Base-by-base conservation (phyloP, 148 eudicot genomes). In the Camellia sinensis region DNA sequence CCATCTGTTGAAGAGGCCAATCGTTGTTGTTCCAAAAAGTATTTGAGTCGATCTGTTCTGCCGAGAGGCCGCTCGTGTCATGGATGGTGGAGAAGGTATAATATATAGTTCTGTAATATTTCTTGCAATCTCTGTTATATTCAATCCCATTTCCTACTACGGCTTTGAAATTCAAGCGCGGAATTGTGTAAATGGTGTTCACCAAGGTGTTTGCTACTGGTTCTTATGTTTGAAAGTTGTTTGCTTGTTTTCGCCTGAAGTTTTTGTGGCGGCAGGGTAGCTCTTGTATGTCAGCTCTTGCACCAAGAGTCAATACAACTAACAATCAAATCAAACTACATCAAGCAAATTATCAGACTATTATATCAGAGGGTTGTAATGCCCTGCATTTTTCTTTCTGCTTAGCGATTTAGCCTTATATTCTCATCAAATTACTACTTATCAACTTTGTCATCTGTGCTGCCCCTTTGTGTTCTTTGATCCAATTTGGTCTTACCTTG, bases 231-330 rank as follows among this genome's bases (percentile, higher is more conserved):
- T 89, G 85, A 81, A 83, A 83, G 82, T 78, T 9, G 79, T 87
- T 92, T 89, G 87, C 90, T 90, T 84, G 54, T 82, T 89, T 83
- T n/a, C 80, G 77, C 87, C 81, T 93, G 86, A 89, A 91, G 94
- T 89, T 85, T 89, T 84, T 90, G 91, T 95, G 93, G 82, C 95
- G 91, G 89, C 97, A 95, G 92, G 97, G 78, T 88, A 82, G 92
- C 93, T 93, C 94, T 91, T n/a, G 87, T 86, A 95, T 89, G 86
- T 97, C 97, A 89, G 97, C 95, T 92, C 99, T 94, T 92, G n/a
- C 99, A 84, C 86, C 99, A 90, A 92, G n/a, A 90, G 87, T 85
- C 75, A 89, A n/a, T 74, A 75, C 86, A 92, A 87, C 76, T 84
- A 89, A 91, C 88, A 84, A 89, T 82, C 88, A 90, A 89, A 88